Base-by-base conservation (phyloP, 2,329 filamentous ascomycete genomes). In the Verticillium nonalfalfae region DNA sequence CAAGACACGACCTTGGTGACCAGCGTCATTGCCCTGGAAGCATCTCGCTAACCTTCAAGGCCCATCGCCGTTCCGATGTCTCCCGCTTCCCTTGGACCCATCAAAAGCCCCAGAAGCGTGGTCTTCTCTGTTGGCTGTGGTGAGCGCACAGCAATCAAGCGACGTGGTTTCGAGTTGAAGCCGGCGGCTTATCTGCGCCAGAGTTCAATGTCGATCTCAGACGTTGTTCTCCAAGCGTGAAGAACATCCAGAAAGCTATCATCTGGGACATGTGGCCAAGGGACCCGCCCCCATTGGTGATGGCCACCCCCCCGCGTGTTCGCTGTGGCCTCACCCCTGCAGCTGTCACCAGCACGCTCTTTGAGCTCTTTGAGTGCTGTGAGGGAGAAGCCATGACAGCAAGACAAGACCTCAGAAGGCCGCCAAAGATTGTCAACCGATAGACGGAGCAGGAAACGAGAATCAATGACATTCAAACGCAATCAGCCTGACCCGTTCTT, bases 271-370 rank as follows among this genome's bases (percentile, higher is more conserved):
- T 59, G 58, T 59, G 58, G 58, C 45, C 58, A 59, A 55, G 45
- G 14, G 33, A 59, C 39, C 31, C 40, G 58, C 40, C 58, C 58
- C 45, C 40, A 59, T 59, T 59, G 58, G 58, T 59, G 58, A 59
- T 55, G 21, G 57, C 34, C 9, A 26, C 1, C 26, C 36, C 40
- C 57, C 40, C 57, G 57, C 57, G 39, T 52, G 45, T 52, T 52
- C 45, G n/a, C 18, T 11, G 45, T 18, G 45, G 45, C 26, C 33
- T 56, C 9, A 56, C 31, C 26, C 26, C 54, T 56, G 26, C 26
- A 15, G n/a, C 54, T 34, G 9, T 31, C 36, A n/a, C 21, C 36
- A 45, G 18, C 18, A 10, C 4, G 36, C 15, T 56, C 54, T 33
- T 56, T 14, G 26, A 56, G 14, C 13, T 18, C 21, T 4, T 38